These are phyloP conservation scores for Neurospora sp. DNA, from an alignment of 495 filamentous ascomycete species.

Conservation along the genomic window DNA sequence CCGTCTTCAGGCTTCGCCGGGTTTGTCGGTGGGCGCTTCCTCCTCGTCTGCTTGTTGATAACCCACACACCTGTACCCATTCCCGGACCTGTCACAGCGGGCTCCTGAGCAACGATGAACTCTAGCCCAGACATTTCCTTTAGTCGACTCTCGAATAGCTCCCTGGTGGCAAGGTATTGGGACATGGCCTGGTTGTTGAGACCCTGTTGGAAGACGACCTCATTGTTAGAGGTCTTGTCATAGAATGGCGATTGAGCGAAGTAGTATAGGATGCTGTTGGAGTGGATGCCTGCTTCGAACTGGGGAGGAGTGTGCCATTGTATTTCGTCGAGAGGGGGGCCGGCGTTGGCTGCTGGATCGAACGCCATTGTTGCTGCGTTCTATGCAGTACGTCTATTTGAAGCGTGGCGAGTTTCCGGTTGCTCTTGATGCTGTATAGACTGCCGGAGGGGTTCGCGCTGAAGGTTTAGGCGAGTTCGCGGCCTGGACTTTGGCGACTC, in stretches of 20 bases:
- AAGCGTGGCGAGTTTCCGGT: no score
- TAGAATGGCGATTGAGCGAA: constrained; percentile 87
- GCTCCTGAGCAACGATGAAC: constrained; percentile 70
- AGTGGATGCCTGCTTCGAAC: constrained; percentile 48
- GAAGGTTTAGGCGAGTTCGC: neutral
- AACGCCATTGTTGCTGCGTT: neutral
- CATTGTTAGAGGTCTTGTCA: constrained; percentile 82
- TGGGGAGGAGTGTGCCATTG: constrained; percentile 57
- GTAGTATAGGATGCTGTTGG: constrained; percentile 72
- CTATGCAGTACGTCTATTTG: neutral
- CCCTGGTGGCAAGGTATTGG: constrained; percentile 52
- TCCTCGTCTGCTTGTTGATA: constrained; percentile 77
- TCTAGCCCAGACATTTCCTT: constrained; percentile 73
- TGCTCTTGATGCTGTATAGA: no score
- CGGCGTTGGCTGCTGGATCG: constrained; percentile 22
- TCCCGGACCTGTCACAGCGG: constrained; percentile 52
- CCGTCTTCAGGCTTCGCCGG: constrained; percentile 13
- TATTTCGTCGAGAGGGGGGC: constrained; percentile 64
- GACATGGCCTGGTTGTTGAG: constrained; percentile 54
- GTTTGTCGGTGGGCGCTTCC: constrained; percentile 33
- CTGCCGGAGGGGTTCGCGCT: neutral
- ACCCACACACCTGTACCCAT: constrained; percentile 75
- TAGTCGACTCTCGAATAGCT: constrained; percentile 68
- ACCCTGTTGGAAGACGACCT: constrained; percentile 63
- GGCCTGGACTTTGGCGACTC: neutral